phyloP scores from a whole-genome alignment of 306 rosid genomes.

The Pyrus bretschneideri region DNA sequence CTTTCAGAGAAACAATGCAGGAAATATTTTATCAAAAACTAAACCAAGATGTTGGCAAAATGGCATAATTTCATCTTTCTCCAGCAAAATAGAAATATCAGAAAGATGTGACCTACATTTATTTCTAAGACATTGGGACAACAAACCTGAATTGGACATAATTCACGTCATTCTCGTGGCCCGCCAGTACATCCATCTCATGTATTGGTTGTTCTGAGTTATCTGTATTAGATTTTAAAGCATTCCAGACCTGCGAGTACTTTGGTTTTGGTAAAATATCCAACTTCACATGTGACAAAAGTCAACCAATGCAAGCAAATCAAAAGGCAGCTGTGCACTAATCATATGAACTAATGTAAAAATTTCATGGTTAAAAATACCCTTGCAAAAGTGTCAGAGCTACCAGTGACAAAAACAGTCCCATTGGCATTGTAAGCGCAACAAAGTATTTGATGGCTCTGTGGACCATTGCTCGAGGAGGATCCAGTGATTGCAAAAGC shows the following conservation, averaged over 20 bases:
- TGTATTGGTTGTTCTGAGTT: constrained; percentile 59
- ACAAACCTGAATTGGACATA: constrained; percentile 88
- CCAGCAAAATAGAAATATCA: background rate
- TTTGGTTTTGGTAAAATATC: constrained; percentile 16
- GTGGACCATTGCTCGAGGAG: constrained; percentile 56
- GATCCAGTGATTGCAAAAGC: constrained; percentile 42
- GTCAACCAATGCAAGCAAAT: constrained; percentile 14
- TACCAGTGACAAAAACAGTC: constrained; percentile 86
- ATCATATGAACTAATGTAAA: constrained; percentile 15
- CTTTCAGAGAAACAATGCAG: background rate
- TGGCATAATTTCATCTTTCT: background rate
- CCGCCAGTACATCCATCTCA: constrained; percentile 78
- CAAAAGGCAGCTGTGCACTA: constrained; percentile 16
- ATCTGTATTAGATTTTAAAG: constrained; percentile 47
- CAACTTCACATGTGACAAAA: constrained; percentile 16
- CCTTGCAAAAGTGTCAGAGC: constrained; percentile 88
- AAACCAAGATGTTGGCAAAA: background rate
- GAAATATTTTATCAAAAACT: background rate
- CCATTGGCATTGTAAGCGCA: constrained; percentile 88
- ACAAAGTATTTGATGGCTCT: constrained; percentile 69
- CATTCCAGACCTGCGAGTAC: constrained; percentile 78
- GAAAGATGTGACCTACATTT: background rate
- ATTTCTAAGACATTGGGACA: background rate
- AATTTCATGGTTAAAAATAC: constrained; percentile 32
- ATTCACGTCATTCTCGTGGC: constrained; percentile 89